These are phyloP conservation scores for Aeschynomene evenia DNA, from an alignment of 306 rosid genomes.

Conservation along the genomic window DNA sequence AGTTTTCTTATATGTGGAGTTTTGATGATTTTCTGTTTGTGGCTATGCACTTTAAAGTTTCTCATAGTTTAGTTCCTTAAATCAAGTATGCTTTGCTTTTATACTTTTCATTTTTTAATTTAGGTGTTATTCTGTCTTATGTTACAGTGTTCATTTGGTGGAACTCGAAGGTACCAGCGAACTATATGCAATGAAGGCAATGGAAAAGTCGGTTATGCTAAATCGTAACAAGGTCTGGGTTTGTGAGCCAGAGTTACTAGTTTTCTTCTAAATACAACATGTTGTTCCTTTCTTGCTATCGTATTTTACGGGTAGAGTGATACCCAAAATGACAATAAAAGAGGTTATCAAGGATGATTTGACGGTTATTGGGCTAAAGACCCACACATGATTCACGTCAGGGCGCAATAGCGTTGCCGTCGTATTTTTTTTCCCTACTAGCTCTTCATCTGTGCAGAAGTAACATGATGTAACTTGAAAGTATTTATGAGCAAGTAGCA, in stretches of 20 bases:
- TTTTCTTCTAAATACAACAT: slow-evolving; percentile 16
- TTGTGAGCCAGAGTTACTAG: too few relatives aligned
- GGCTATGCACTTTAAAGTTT: background rate
- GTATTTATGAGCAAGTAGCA: background rate
- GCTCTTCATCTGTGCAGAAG: background rate
- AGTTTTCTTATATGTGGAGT: background rate
- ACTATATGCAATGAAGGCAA: slow-evolving; percentile 95
- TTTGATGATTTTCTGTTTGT: background rate
- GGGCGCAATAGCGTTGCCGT: too few relatives aligned
- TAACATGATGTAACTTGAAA: background rate
- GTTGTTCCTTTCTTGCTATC: background rate
- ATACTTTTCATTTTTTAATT: slow-evolving; percentile 3
- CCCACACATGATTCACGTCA: too few relatives aligned
- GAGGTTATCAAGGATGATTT: too few relatives aligned
- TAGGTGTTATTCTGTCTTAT: slow-evolving; percentile 27
- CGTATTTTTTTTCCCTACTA: background rate
- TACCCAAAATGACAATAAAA: too few relatives aligned
- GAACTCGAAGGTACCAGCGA: slow-evolving; percentile 77
- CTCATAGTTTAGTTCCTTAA: background rate
- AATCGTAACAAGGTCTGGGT: slow-evolving; percentile 88
- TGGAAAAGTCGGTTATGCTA: slow-evolving; percentile 82
- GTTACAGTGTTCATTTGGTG: slow-evolving; percentile 87
- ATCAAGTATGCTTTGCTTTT: background rate
- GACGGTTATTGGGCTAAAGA: too few relatives aligned
- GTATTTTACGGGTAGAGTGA: too few relatives aligned